phyloP scores from a whole-genome alignment of 768 basidiomycete genomes.

The Neoboletus brunneissimus region DNA sequence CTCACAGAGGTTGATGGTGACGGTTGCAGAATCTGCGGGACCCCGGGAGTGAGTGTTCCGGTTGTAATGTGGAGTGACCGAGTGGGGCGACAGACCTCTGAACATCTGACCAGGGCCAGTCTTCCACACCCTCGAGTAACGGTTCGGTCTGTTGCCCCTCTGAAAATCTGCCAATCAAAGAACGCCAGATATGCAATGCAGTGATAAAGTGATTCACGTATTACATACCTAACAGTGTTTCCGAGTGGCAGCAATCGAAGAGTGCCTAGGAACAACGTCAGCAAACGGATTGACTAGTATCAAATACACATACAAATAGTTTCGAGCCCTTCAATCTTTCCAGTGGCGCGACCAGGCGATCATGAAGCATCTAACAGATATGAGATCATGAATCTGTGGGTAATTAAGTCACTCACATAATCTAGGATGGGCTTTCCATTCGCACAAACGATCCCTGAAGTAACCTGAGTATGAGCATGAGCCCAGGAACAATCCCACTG shows the following conservation, averaged over 20 bases:
- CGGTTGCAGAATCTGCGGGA: slow-evolving; percentile 5
- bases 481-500: background rate
- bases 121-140: slow-evolving; percentile 15
- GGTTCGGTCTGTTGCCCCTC: slow-evolving; percentile 8
- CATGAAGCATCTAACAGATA: slow-evolving; percentile 17
- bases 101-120: slow-evolving; percentile 14
- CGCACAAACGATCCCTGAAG: slow-evolving; percentile 20
- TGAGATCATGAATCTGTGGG: background rate
- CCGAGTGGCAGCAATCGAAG: slow-evolving; percentile 32
- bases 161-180: slow-evolving; percentile 18
- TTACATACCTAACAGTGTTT: slow-evolving; percentile 23
- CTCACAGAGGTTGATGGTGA: slow-evolving; percentile 9
- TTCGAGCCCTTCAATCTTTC: slow-evolving; percentile 16
- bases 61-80: background rate
- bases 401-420: slow-evolving; percentile 11
- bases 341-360: slow-evolving; percentile 20
- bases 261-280: slow-evolving; percentile 19
- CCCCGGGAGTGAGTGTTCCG: background rate
- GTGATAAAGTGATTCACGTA: background rate
- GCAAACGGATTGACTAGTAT: background rate
- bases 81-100: slow-evolving; percentile 3
- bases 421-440: slow-evolving; percentile 22
- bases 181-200: background rate
- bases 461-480: background rate
- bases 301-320: slow-evolving; percentile 15